Percentiles rank a stretch among this genome's conserved stretches.
Evolutionary conservation across 768 basidiomycete species (phyloP).

Genomic region (Bullera alba): DNA sequence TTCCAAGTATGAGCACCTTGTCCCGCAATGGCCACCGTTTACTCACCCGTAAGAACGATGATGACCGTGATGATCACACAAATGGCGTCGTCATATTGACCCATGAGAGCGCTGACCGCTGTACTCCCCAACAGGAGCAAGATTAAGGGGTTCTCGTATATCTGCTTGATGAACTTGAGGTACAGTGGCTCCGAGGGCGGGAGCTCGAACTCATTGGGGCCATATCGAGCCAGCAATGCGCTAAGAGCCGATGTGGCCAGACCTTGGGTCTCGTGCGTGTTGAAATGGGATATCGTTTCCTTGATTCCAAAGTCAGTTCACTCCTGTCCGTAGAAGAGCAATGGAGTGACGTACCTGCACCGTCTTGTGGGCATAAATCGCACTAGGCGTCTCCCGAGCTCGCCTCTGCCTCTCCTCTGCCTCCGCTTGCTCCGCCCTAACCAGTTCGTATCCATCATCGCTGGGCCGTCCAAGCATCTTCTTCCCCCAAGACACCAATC

Average conservation of each 20-base stretch:
- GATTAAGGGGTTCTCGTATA: conserved; percentile 91
- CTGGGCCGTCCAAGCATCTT: conserved; percentile 9
- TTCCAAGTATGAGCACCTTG: background rate
- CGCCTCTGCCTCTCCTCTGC: conserved; percentile 18
- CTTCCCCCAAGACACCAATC: background rate
- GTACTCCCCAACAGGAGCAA: conserved; percentile 85
- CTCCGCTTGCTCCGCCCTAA: conserved; percentile 14
- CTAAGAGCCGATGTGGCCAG: conserved; percentile 60
- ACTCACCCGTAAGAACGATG: conserved; percentile 83
- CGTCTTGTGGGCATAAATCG: conserved; percentile 36
- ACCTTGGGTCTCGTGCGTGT: conserved; percentile 59
- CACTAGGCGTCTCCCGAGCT: conserved; percentile 40
- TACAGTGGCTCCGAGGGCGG: conserved; percentile 68
- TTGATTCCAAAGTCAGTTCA: conserved; percentile 36
- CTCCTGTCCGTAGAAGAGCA: background rate
- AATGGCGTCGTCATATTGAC: conserved; percentile 89
- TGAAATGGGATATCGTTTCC: conserved; percentile 69
- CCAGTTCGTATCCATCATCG: conserved; percentile 19
- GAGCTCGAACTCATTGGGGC: conserved; percentile 92
- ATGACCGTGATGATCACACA: conserved; percentile 86
- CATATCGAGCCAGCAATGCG: conserved; percentile 60
- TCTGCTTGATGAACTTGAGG: conserved; percentile 86
- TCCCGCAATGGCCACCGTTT: background rate
- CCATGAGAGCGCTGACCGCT: conserved; percentile 79
- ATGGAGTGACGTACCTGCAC: conserved; percentile 27